Percentiles rank a stretch among this genome's conserved stretches.
phyloP scores from a whole-genome alignment of 2,329 filamentous ascomycete species.

The Claviceps spartinae region DNA sequence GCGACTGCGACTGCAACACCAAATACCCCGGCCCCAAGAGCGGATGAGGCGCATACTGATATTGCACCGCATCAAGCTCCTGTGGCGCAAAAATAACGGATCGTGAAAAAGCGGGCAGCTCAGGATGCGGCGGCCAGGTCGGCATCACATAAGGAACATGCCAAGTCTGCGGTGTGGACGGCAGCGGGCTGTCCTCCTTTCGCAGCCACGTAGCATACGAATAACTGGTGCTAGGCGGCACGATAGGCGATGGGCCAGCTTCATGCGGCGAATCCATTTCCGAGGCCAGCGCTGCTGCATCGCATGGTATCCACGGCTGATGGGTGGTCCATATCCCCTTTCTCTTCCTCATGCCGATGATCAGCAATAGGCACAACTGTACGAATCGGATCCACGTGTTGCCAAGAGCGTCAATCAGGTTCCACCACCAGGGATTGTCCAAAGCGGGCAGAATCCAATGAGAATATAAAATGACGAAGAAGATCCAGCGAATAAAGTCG shows the following conservation, averaged over 20 bases:
- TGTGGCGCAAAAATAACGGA: neutral
- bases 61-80: slow-evolving; percentile 5
- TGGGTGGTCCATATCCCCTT: slow-evolving; percentile 7
- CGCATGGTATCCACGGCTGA: slow-evolving; percentile 1
- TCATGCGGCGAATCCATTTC: slow-evolving; percentile 4
- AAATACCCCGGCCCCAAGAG: slow-evolving; percentile 6
- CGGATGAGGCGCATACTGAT: slow-evolving; percentile 5
- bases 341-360: slow-evolving; percentile 5
- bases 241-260: slow-evolving; percentile 1
- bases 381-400: slow-evolving; percentile 6
- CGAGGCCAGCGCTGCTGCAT: neutral
- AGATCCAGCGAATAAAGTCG: slow-evolving; percentile 5
- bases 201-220: neutral
- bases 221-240: slow-evolving; percentile 3
- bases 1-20: slow-evolving; percentile 4
- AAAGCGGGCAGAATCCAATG: slow-evolving; percentile 3
- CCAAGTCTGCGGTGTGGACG: neutral
- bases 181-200: neutral
- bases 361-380: slow-evolving; percentile 2
- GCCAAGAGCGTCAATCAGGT: slow-evolving; percentile 4
- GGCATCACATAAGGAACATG: neutral
- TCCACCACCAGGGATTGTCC: slow-evolving; percentile 6
- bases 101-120: neutral
- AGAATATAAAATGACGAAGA: slow-evolving; percentile 5
- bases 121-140: slow-evolving; percentile 3